Evolutionary conservation across 1,284 basidiomycete species (phyloP).

Genomic region (Cystobasidium slooffiae): DNA sequence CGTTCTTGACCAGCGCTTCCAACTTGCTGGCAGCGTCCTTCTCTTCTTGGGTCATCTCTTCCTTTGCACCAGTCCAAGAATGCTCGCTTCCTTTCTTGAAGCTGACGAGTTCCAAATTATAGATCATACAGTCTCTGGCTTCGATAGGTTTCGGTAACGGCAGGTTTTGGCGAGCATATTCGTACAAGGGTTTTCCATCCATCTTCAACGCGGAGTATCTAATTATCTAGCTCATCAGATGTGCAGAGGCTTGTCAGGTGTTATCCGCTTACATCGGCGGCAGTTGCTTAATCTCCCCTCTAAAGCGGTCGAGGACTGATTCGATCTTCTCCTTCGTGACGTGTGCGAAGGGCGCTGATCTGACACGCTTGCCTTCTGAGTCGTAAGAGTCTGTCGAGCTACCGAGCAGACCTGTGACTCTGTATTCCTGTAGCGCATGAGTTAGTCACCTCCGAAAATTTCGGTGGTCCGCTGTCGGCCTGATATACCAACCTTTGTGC

Average conservation of each 20-base stretch:
- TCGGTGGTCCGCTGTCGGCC: background rate
- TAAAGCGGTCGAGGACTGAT: constrained; percentile 72
- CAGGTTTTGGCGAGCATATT: constrained; percentile 88
- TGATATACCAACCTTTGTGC: constrained; percentile 72
- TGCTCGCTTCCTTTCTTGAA: constrained; percentile 53
- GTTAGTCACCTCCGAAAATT: background rate
- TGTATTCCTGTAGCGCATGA: constrained; percentile 73
- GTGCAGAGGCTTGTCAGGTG: constrained; percentile 16
- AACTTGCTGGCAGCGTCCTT: constrained; percentile 71
- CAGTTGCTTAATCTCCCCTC: constrained; percentile 84
- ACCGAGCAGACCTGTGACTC: constrained; percentile 86
- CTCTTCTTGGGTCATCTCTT: constrained; percentile 67
- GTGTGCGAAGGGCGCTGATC: constrained; percentile 78
- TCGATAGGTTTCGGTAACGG: constrained; percentile 93
- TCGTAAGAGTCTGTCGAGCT: constrained; percentile 96
- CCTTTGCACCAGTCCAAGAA: constrained; percentile 47
- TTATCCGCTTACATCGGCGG: constrained; percentile 79
- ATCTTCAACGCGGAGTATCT: constrained; percentile 98
- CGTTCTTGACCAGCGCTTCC: constrained; percentile 57
- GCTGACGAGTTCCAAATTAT: constrained; percentile 69
- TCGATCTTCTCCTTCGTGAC: constrained; percentile 79
- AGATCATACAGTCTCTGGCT: constrained; percentile 78
- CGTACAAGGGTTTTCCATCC: constrained; percentile 94
- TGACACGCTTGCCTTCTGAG: constrained; percentile 76
- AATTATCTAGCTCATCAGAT: background rate